Evolutionary conservation across 768 basidiomycete species (phyloP), one percentile per base, ranked within the genome.

Genomic region (Tricholoma matsutake): DNA sequence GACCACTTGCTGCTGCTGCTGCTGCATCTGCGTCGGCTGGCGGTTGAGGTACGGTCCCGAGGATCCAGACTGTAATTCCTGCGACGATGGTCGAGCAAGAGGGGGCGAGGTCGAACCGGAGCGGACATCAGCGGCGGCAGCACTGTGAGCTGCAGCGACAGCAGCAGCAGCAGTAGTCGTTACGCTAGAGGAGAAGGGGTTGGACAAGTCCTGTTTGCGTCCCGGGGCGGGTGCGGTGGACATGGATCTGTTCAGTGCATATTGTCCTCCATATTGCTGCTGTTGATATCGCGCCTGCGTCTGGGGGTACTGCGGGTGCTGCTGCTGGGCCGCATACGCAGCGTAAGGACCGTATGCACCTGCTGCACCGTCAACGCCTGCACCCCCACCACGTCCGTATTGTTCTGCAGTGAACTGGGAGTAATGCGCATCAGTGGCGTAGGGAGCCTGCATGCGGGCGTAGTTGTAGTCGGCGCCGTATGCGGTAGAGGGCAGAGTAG

Each of bases 401-500:
- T 63, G 65, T 9, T 66, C 65, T 14, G 57, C 63, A 8, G 58
- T 37, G 8, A 68, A 56, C 25, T 68, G 67, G 29, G 51, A 53
- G 6, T 53, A 53, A 3, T 53, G 51, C 1, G 29, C 31, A 10
- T 53, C 51, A 3, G 51, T 16, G 16, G 22, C 60, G 29, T 67
- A 69, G 6, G 66, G 63, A 51, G 64, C 61, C 49, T 59, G 49
- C 10, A 45, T 16, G 11, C 62, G 56, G 34, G 65, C 34, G 34
- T 64, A 63, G 37, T 58, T 34, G 32, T 69, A 67, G 3, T 66
- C 66, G 16, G 32, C 34, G 0, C 59, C 57, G 18, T 64, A 61
- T 5, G 64, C 63, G 13, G 60, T 49, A 16, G 60, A 57, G 4
- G 67, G 64, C 16, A 63, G 56, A n/a, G 70, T 61, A 8, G 64